phyloP scores from a whole-genome alignment of 2,329 filamentous ascomycete genomes.

The Aspergillus sp. region DNA sequence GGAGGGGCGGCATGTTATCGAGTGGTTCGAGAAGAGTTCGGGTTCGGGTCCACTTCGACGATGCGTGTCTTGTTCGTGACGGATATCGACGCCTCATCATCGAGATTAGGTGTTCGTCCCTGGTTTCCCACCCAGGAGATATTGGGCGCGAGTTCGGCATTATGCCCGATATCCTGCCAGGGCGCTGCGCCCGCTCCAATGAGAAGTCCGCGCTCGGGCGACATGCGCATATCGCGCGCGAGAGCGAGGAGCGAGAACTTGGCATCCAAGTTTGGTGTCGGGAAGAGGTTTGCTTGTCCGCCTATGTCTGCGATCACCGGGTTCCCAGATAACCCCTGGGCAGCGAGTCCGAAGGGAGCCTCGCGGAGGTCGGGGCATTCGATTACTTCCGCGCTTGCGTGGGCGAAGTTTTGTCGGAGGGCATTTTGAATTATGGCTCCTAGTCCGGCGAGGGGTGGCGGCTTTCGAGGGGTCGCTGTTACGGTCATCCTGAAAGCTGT shows the following conservation, averaged over 20 bases:
- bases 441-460: conserved; percentile 6
- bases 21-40: not conserved
- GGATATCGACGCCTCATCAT: not conserved
- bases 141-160: conserved; percentile 50
- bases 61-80: not conserved
- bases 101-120: not conserved
- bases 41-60: not conserved
- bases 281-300: conserved; percentile 49
- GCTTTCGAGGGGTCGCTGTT: not conserved
- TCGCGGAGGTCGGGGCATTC: conserved; percentile 14
- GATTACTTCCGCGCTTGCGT: not conserved
- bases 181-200: conserved; percentile 52
- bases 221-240: conserved; percentile 44
- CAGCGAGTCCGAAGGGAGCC: conserved; percentile 16
- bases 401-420: conserved; percentile 1
- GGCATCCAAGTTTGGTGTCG: conserved; percentile 38
- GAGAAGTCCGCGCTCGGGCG: conserved; percentile 34
- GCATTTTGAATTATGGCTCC: not conserved
- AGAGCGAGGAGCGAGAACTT: conserved; percentile 35
- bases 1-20: conserved; percentile 11
- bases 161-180: conserved; percentile 48
- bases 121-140: conserved; percentile 19
- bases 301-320: conserved; percentile 51
- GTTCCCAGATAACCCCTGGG: conserved; percentile 46
- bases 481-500: not conserved